Evolutionary conservation across 495 filamentous ascomycete genomes (phyloP), one percentile per base, ranked within the genome.

Genomic region (Daldinia concentrica): DNA sequence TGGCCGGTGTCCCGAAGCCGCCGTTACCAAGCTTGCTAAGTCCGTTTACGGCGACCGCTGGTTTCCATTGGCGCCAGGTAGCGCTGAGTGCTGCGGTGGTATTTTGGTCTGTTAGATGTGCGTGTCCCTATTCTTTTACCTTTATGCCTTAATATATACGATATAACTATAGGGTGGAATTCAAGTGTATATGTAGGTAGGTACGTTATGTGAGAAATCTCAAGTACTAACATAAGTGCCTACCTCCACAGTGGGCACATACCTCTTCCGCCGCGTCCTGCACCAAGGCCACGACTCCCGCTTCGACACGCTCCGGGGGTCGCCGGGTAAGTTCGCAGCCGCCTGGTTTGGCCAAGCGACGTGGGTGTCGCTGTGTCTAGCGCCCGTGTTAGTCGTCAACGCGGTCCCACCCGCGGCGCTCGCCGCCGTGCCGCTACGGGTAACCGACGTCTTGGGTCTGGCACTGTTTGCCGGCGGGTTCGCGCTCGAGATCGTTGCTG

Each of bases 61-160:
- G 74, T 0, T 82, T 88, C 62, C 88, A 88, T 68, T 91, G 89
- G 86, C 81, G 89, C 54, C 88, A 91, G 74, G 79, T 88, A 11
- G 84, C 84, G 26, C 56, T 91, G 63, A 88, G 83, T 68, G 84
- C 80, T 0, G 83, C 85, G 1, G 88, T 88, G 0, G 73, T 79
- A 3, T 65, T 89, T 15, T 91, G 88, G 88, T 86, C 88, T 24
- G 81, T 81, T 6, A 74, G 89, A 73, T 71, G 88, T 88, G 76
- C 69, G 83, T 14, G 15, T 4, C 11, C 8, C 45, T 14, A 0
- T 32, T 11, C 8, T 9, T 19, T 43, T 43, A 41, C n/a, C 15
- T 19, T n/a, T n/a, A 15, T 6, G 17, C 37, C n/a, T 0, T 15
- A 7, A 41, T n/a, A 41, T 6, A 41, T 15, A 41, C 8, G 2